These are phyloP conservation scores for Keithomyces neogunnii DNA, from an alignment of 2,329 filamentous ascomycete genomes.

Conservation along the genomic window DNA sequence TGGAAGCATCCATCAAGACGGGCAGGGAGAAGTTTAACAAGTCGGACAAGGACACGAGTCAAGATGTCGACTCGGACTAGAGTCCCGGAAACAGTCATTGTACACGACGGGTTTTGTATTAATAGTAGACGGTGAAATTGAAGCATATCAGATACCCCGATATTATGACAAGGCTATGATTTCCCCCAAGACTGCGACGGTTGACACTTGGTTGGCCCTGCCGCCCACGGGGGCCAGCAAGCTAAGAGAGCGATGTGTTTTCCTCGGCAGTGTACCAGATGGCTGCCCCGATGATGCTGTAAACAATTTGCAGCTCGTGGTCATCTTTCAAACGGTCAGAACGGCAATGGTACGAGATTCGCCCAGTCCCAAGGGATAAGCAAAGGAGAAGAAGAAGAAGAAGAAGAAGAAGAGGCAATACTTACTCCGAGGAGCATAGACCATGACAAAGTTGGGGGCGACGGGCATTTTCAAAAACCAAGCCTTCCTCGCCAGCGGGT, in stretches of 20 bases:
- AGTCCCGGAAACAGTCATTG: neutral
- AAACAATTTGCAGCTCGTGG: conserved; percentile 58
- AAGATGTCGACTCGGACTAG: conserved; percentile 29
- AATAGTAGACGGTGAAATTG: neutral
- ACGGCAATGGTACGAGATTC: neutral
- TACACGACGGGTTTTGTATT: neutral
- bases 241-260: conserved; percentile 26
- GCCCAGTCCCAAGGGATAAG: too few species aligned
- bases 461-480: conserved; percentile 57
- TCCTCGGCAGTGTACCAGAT: conserved; percentile 56
- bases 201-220: neutral
- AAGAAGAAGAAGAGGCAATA: neutral
- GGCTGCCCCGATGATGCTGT: conserved; percentile 63
- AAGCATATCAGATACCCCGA: conserved; percentile 2
- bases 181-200: neutral
- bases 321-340: conserved; percentile 32
- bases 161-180: neutral
- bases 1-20: conserved; percentile 63
- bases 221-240: neutral
- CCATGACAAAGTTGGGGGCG: conserved; percentile 67
- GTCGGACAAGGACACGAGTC: conserved; percentile 44
- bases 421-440: conserved; percentile 66
- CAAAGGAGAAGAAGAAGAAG: too few species aligned
- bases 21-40: conserved; percentile 68
- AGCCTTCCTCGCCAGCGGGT: conserved; percentile 57